These are phyloP conservation scores for Primulina tabacum DNA, from an alignment of 257 asterid genomes.

Conservation along the genomic window DNA sequence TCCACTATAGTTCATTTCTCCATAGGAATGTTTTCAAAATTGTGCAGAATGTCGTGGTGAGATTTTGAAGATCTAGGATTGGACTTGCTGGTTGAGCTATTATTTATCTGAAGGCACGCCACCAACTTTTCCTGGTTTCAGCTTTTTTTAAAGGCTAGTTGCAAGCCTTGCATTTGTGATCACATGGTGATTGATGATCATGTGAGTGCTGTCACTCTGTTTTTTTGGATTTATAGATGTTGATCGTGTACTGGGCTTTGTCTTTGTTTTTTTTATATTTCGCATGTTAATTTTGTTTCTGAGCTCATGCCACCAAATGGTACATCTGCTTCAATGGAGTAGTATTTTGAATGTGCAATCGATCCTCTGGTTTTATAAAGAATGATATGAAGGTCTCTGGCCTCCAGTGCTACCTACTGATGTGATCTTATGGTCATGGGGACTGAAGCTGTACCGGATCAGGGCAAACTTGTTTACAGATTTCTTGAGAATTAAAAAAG, in stretches of 20 bases:
- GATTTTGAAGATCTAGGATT: slow-evolving; percentile 10
- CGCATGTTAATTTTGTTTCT: slow-evolving; percentile 6
- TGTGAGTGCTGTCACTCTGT: slow-evolving; percentile 20
- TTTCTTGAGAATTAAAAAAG: too few relatives aligned
- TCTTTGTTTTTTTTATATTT: background rate
- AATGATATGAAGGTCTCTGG: too few relatives aligned
- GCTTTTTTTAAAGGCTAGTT: slow-evolving; percentile 13
- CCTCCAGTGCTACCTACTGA: too few relatives aligned
- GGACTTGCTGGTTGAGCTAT: slow-evolving; percentile 9
- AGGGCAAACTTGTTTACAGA: too few relatives aligned
- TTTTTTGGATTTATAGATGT: slow-evolving; percentile 19
- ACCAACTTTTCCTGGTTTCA: slow-evolving; percentile 7
- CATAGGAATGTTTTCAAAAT: background rate
- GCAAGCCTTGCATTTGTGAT: slow-evolving; percentile 10
- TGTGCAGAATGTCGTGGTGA: slow-evolving; percentile 18
- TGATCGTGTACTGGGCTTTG: slow-evolving; percentile 11
- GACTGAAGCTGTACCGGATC: background rate
- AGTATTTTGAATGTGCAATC: background rate
- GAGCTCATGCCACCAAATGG: background rate
- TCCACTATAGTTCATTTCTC: slow-evolving; percentile 19
- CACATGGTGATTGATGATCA: slow-evolving; percentile 15
- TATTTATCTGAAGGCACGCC: background rate
- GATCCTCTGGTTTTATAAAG: background rate
- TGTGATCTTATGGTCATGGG: background rate
- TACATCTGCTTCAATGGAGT: background rate